Base-by-base conservation (phyloP, 169 alveolate genomes). In the Cytauxzoon felis region DNA sequence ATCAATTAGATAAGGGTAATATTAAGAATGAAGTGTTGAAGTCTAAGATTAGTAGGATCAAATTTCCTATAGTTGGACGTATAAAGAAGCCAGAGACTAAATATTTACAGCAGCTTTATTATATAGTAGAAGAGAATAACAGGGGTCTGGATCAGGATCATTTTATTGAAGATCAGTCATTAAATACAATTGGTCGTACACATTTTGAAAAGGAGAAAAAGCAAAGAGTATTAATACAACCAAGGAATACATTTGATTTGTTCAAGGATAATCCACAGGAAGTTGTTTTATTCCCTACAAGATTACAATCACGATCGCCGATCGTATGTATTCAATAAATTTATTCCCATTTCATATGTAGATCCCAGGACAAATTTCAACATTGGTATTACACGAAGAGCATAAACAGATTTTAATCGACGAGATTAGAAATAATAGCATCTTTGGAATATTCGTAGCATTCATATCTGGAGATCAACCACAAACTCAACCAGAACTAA, bases 111-210 rank as follows among this genome's bases (percentile, higher is more conserved):
- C 42, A 72, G 57, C n/a, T 72, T 26, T 72, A 72, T 18, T 72
- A 58, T 54, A 72, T 72, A 18, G 70, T 72, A 36, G 82, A 72
- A 66, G 82, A 72, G 67, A 65, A 72, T 43, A 72, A 72, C 58
- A 43, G 67, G 16, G 48, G 56, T 21, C 59, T 66, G 21, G n/a
- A 43, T 43, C 62, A 66, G 70, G 56, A 66, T 36, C 5, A 24
- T 56, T n/a, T n/a, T n/a, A 1, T 27, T 9, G 21, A 52, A 56
- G 32, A 56, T 27, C 11, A 56, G 9, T 52, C 62, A 33, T 11
- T 33, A 19, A 36, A 38, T 36, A n/a, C 66, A 49, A n/a, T n/a
- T n/a, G n/a, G n/a, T n/a, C n/a, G n/a, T n/a, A n/a, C n/a, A n/a
- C n/a, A n/a, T n/a, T n/a, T n/a, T n/a, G 7, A 16, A 38, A 54